Conservation (phyloP, 768 basidiomycete species). For the Russula griseocarnosa region DNA sequence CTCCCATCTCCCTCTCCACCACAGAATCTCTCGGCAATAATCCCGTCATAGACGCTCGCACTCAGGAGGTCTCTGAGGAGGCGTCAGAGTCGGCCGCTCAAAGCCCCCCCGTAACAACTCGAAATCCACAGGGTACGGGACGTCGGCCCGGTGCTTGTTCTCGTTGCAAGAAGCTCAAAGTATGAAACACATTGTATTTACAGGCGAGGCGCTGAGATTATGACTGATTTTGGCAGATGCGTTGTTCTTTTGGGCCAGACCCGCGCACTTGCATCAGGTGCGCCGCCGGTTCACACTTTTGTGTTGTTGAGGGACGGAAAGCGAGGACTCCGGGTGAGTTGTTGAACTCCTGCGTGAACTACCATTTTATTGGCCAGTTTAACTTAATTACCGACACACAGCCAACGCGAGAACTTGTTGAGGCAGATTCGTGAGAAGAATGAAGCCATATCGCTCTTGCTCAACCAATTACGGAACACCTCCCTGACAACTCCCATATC, state of each 20-base stretch:
- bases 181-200: constrained; percentile 10
- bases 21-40: not conserved
- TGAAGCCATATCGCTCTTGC: constrained; percentile 31
- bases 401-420: constrained; percentile 34
- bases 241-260: constrained; percentile 24
- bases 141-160: constrained; percentile 31
- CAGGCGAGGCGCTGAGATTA: not conserved
- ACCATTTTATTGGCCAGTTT: not conserved
- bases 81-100: not conserved
- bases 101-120: constrained; percentile 1
- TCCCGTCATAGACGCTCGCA: not conserved
- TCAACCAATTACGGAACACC: constrained; percentile 32
- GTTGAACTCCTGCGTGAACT: rapidly evolving
- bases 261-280: constrained; percentile 22
- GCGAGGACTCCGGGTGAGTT: constrained; percentile 36
- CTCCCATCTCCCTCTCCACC: constrained; percentile 1
- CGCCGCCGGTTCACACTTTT: constrained; percentile 33
- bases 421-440: constrained; percentile 36
- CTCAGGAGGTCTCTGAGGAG: not conserved
- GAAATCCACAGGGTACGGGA: not conserved
- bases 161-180: constrained; percentile 33
- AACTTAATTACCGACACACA: constrained; percentile 12
- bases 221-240: constrained; percentile 11
- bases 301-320: constrained; percentile 35
- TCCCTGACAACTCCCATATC: constrained; percentile 34